Conservation (phyloP, 257 asterid genomes). For the Ehretia macrophylla region DNA sequence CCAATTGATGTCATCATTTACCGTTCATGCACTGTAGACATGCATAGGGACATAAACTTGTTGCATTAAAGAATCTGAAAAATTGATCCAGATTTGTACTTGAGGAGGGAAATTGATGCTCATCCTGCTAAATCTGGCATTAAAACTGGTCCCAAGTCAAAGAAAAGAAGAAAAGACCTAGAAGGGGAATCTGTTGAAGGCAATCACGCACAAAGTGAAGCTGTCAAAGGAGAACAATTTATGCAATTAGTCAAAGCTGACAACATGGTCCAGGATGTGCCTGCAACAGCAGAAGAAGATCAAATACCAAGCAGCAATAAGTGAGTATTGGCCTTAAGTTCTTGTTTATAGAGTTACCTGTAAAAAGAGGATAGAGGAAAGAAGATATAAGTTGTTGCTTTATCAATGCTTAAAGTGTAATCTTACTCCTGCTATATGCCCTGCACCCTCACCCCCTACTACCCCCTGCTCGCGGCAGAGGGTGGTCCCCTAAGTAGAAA, state of each 20-base stretch:
- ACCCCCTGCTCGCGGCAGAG: too few species aligned
- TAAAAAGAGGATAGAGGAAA: too few species aligned
- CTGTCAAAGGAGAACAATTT: conserved; percentile 24
- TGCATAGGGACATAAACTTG: neutral
- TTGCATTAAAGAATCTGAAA: neutral
- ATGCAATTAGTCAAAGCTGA: conserved; percentile 30
- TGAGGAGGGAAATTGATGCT: conserved; percentile 34
- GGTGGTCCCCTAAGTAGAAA: too few species aligned
- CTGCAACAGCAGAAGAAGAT: conserved; percentile 28
- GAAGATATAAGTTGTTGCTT: too few species aligned
- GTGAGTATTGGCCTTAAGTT: conserved; percentile 30
- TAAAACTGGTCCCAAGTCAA: conserved; percentile 30
- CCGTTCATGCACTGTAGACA: neutral
- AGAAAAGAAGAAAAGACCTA: conserved; percentile 50
- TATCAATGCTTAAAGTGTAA: too few species aligned
- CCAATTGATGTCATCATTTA: neutral
- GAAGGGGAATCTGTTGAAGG: conserved; percentile 24
- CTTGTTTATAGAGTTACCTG: neutral
- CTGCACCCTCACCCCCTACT: too few species aligned
- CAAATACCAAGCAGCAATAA: conserved; percentile 29
- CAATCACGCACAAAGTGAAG: conserved; percentile 10
- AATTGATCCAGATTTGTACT: conserved; percentile 4
- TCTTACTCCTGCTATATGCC: too few species aligned
- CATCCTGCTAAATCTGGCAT: conserved; percentile 27
- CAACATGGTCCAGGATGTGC: conserved; percentile 22